Conservation (phyloP, 352 stramenopile species). For the Phytophthora cryptogea region DNA sequence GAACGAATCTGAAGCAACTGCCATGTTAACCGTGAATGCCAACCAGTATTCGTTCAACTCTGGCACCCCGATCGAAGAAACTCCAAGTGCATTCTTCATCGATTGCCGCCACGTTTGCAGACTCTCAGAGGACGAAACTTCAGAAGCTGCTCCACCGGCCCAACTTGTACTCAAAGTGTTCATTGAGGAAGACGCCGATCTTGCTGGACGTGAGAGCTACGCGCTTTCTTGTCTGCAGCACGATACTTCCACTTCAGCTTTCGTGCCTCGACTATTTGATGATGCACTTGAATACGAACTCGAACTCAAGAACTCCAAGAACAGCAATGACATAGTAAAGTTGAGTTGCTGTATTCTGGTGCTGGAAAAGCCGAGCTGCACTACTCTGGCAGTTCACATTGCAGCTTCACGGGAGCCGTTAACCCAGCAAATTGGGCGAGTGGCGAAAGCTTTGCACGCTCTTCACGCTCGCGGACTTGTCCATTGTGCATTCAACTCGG, state of each 20-base stretch:
- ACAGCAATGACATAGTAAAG: slow-evolving; percentile 14
- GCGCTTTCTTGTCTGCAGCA: slow-evolving; percentile 51
- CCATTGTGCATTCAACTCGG: slow-evolving; percentile 52
- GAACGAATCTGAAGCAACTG: background rate
- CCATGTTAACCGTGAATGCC: slow-evolving; percentile 40
- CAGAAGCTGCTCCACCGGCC: background rate
- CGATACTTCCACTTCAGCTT: slow-evolving; percentile 24
- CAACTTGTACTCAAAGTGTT: slow-evolving; percentile 59
- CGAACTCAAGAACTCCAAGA: background rate
- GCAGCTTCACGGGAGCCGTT: slow-evolving; percentile 38
- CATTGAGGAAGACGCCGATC: slow-evolving; percentile 55
- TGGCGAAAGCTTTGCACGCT: slow-evolving; percentile 45
- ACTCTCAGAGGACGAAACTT: background rate
- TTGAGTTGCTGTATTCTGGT: slow-evolving; percentile 58
- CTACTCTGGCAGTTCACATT: slow-evolving; percentile 34
- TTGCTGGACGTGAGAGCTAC: slow-evolving; percentile 57
- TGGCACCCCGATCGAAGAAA: slow-evolving; percentile 42
- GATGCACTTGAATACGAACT: slow-evolving; percentile 43
- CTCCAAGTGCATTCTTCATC: slow-evolving; percentile 46
- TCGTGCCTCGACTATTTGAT: slow-evolving; percentile 44
- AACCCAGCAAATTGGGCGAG: slow-evolving; percentile 38
- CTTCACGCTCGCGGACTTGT: slow-evolving; percentile 58
- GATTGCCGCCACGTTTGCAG: slow-evolving; percentile 22
- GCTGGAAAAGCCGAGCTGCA: slow-evolving; percentile 44
- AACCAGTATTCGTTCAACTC: slow-evolving; percentile 33